These are phyloP conservation scores for Pestalotiopsis fici DNA, from an alignment of 2,329 filamentous ascomycete genomes.

Conservation along the genomic window DNA sequence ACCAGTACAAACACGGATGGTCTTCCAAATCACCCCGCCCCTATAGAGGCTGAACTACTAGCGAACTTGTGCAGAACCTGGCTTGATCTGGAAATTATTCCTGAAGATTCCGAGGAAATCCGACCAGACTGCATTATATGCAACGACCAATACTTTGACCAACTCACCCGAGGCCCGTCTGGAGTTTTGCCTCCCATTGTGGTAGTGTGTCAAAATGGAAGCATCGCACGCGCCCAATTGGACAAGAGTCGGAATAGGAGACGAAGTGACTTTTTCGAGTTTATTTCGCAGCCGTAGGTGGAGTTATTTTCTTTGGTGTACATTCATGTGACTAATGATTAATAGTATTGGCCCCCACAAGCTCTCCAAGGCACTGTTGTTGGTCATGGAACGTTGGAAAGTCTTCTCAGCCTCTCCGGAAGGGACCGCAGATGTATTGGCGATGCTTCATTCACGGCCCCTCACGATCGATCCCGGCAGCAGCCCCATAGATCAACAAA, in stretches of 20 bases:
- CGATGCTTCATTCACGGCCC: not conserved
- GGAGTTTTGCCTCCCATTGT: constrained; percentile 25
- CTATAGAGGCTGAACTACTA: constrained; percentile 17
- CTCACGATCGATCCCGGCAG: not conserved
- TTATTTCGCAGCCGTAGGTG: constrained; percentile 38
- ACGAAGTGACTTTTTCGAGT: constrained; percentile 29
- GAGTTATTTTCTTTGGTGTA: not conserved
- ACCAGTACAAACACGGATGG: not conserved
- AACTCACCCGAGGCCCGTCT: constrained; percentile 12
- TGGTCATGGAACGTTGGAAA: not conserved
- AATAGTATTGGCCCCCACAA: constrained; percentile 36
- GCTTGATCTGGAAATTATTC: constrained; percentile 30
- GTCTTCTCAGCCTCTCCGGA: not conserved
- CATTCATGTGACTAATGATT: not conserved
- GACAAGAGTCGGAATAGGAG: not conserved
- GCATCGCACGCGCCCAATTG: constrained; percentile 26
- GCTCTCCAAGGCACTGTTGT: constrained; percentile 30
- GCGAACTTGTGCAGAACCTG: constrained; percentile 31
- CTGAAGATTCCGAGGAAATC: not conserved
- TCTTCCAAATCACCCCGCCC: constrained; percentile 1
- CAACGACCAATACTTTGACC: constrained; percentile 16
- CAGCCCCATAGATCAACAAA: not conserved
- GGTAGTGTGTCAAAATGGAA: constrained; percentile 32
- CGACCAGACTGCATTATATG: constrained; percentile 25
- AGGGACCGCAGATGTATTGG: constrained; percentile 8